Percentiles rank a stretch among this genome's conserved stretches.
Conservation (phyloP, 345 rosid species). For the Syzygium oleosum region DNA sequence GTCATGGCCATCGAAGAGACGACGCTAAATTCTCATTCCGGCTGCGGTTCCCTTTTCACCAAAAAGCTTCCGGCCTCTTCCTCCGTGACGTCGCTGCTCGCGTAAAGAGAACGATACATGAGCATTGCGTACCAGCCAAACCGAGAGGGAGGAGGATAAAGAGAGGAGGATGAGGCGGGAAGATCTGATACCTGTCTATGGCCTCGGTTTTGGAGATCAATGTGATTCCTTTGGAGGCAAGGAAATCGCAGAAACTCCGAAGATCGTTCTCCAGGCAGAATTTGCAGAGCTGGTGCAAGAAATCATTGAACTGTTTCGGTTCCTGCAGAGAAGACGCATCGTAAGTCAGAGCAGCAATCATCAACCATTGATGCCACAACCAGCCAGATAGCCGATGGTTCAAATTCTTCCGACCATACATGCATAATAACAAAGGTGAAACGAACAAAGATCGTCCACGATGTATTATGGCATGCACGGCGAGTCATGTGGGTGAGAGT, state of each 20-base stretch:
- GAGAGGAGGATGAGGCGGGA: background rate
- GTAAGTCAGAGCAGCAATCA: background rate
- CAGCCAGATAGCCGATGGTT: background rate
- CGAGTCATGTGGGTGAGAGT: background rate
- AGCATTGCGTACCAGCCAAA: background rate
- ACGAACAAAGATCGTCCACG: background rate
- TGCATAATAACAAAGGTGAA: background rate
- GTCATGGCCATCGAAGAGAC: background rate
- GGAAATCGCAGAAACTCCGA: slow-evolving; percentile 29
- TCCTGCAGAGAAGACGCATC: slow-evolving; percentile 40
- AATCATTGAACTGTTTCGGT: slow-evolving; percentile 70
- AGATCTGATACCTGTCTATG: slow-evolving; percentile 50
- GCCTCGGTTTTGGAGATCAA: slow-evolving; percentile 81
- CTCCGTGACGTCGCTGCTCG: slow-evolving; percentile 54
- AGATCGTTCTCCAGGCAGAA: slow-evolving; percentile 31
- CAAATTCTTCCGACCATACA: background rate
- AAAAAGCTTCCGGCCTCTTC: slow-evolving; percentile 47
- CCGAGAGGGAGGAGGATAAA: background rate
- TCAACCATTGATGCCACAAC: background rate
- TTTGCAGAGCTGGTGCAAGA: slow-evolving; percentile 26
- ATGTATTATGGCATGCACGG: background rate
- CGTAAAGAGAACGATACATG: background rate
- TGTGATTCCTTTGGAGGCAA: slow-evolving; percentile 37
- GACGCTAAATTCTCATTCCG: background rate
- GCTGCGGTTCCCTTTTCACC: slow-evolving; percentile 25